Base-by-base conservation (phyloP, 805 yeast genomes). In the Cyberlindnera misumaiensis region DNA sequence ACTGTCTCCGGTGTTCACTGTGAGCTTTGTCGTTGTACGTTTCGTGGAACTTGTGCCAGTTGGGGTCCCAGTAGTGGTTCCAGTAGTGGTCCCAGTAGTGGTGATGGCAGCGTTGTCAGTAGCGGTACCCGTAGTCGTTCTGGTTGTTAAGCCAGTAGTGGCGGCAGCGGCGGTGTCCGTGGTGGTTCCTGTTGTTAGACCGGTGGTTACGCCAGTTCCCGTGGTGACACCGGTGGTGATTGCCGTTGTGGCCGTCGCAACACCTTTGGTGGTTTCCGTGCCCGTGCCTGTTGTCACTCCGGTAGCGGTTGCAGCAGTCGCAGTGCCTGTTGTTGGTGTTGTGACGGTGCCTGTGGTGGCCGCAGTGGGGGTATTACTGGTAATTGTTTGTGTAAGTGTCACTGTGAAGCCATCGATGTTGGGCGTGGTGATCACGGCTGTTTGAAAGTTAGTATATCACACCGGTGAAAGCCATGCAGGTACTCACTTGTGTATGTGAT, bases 341-440 rank as follows among this genome's bases (percentile, higher is more conserved):
- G 33, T 10, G 10, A 32, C 30, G 12, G 42, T 30, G 12, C 25
- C 35, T 5, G 43, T 30, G 28, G 33, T 28, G 3, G 45, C 28
- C 3, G 41, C 29, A 11, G 41, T 30, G 10, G 28, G 27, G 5
- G 25, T 26, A 13, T 31, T 41, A 11, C 41, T 26, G 0, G 46
- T 42, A 32, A 41, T 29, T 5, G 50, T 40, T 33, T 47, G 53
- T n/a, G 56, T 46, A 16, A 51, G 33, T 4, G 55, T 51, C 15
- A 45, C 56, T 1, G 49, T 38, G 27, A 46, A 36, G 36, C 55
- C 56, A n/a, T 43, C 35, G 36, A 43, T 39, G 40, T 57, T 45
- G 25, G 58, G 42, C 42, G 59, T 38, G 36, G 53, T 37, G 42
- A 53, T 26, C 43, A 55, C 40, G 8, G 54, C 34, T 39, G 34